A percentile compares a stretch with the other conserved stretches of the same genome.
Conservation (phyloP, 441 rosid genomes). For the Cnidoscolus chayamansa region DNA sequence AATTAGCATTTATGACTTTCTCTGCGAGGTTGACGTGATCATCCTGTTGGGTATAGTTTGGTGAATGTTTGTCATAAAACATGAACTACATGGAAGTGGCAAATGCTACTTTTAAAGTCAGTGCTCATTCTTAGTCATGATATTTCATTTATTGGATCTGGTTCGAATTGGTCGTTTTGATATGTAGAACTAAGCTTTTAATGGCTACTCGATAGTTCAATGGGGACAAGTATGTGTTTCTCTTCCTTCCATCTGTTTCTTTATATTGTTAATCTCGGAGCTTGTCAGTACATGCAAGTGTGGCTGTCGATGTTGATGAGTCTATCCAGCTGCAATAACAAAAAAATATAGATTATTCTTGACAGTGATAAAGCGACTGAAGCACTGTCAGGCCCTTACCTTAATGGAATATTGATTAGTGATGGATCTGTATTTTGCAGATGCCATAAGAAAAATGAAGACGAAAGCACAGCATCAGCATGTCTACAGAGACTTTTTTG, state of each 20-base stretch:
- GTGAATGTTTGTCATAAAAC: not conserved
- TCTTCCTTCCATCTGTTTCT: not conserved
- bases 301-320: not conserved
- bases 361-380: not conserved
- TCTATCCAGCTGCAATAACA: not conserved
- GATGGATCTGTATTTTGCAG: conserved; percentile 7
- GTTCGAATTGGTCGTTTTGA: not conserved
- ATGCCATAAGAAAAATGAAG: conserved; percentile 4
- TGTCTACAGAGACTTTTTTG: not conserved
- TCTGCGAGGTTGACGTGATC: not conserved
- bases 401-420: not conserved
- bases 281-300: not conserved
- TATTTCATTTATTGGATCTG: not conserved
- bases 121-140: not conserved
- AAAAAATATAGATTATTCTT: not conserved
- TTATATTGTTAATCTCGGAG: not conserved
- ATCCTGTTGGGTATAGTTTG: not conserved
- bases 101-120: not conserved
- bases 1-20: not conserved
- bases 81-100: not conserved
- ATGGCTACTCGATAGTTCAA: not conserved
- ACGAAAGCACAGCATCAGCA: not conserved
- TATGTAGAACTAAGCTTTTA: not conserved
- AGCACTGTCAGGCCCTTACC: not conserved
- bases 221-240: not conserved